phyloP scores from a whole-genome alignment of 2,329 filamentous ascomycete species.

The Elsinoe ampelina region DNA sequence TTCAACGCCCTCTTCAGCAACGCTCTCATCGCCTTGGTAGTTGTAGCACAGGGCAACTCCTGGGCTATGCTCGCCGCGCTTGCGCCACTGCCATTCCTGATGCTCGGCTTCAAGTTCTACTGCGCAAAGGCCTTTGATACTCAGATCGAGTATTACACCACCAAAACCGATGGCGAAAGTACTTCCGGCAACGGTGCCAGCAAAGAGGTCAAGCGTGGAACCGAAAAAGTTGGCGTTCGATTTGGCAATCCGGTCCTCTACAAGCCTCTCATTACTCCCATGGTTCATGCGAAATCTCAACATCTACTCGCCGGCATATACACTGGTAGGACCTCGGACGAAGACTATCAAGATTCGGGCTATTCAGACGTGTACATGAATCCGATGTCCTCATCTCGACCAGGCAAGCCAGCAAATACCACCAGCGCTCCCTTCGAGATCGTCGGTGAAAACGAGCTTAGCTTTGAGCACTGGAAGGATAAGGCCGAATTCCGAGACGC shows the following conservation, averaged over 20 bases:
- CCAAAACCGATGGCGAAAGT: conserved; percentile 34
- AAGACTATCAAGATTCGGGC: conserved; percentile 52
- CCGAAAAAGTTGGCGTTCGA: conserved; percentile 61
- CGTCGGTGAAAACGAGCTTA: conserved; percentile 74
- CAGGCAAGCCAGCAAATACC: conserved; percentile 49
- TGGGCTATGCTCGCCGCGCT: conserved; percentile 57
- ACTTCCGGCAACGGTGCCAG: conserved; percentile 19
- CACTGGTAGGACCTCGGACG: conserved; percentile 61
- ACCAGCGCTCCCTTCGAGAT: conserved; percentile 64
- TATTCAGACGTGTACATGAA: conserved; percentile 82
- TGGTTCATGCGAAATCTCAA: conserved; percentile 87
- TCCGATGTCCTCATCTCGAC: conserved; percentile 56
- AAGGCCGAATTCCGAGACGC: conserved; percentile 79
- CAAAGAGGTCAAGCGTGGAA: conserved; percentile 41
- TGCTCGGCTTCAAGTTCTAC: conserved; percentile 79
- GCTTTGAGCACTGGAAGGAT: conserved; percentile 89
- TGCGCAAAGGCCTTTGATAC: conserved; percentile 68
- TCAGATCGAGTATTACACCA: conserved; percentile 72
- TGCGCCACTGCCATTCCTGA: conserved; percentile 62
- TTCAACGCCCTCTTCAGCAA: conserved; percentile 74
- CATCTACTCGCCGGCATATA: conserved; percentile 81
- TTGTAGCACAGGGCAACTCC: conserved; percentile 53
- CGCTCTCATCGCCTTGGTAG: conserved; percentile 64
- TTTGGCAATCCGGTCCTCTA: conserved; percentile 91
- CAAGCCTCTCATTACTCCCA: conserved; percentile 80